phyloP scores from a whole-genome alignment of 768 basidiomycete genomes.

The Hirschioporus abietinus region DNA sequence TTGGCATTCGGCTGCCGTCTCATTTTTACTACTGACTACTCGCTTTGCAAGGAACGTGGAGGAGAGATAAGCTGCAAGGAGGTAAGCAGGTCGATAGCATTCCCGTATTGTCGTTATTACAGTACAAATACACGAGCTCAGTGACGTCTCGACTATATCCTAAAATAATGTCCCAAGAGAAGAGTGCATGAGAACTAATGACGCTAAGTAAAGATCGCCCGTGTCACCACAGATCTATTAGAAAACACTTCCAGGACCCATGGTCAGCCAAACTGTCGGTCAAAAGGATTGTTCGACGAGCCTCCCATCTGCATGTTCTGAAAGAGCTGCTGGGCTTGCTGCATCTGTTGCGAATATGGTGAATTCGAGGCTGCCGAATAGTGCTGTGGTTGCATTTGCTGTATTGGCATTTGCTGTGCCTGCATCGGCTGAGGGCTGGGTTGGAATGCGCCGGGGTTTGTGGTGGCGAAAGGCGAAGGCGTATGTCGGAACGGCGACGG shows the following conservation, averaged over 20 bases:
- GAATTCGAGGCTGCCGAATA: slow-evolving; percentile 19
- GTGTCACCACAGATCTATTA: no score
- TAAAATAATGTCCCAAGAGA: not conserved
- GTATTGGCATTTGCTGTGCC: slow-evolving; percentile 12
- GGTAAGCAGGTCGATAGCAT: not conserved
- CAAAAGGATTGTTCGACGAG: slow-evolving; percentile 2
- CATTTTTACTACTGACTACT: not conserved
- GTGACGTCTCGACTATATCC: not conserved
- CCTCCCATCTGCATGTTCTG: slow-evolving; percentile 5
- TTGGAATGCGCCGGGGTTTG: slow-evolving; percentile 1
- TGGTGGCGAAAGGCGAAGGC: not conserved
- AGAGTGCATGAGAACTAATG: not conserved
- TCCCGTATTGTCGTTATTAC: not conserved
- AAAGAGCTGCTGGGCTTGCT: slow-evolving; percentile 14
- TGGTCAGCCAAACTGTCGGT: not conserved
- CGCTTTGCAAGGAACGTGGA: no score
- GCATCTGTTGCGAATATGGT: slow-evolving; percentile 7
- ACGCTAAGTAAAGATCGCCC: not conserved
- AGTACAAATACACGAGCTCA: not conserved
- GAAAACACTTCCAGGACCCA: no score
- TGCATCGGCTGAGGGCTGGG: slow-evolving; percentile 6
- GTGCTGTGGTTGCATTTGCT: slow-evolving; percentile 24
- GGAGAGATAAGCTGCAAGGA: not conserved
- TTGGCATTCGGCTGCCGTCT: not conserved
- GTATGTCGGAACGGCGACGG: slow-evolving; percentile 3